phyloP scores from a whole-genome alignment of 2,329 filamentous ascomycete genomes.

The Pestalotiopsis fici region DNA sequence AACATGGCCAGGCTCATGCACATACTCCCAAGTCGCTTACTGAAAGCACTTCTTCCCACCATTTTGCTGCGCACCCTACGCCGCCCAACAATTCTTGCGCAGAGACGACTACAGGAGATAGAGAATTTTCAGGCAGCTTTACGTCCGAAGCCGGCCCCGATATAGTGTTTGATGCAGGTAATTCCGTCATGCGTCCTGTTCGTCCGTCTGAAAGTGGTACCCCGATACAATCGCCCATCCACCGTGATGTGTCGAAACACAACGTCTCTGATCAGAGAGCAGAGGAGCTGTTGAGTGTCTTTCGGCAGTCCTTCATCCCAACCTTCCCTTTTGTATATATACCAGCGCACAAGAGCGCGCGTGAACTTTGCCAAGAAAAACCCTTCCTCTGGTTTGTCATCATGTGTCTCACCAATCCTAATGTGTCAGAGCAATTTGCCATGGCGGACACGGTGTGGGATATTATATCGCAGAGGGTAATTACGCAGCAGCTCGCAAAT shows the following conservation, averaged over 20 bases:
- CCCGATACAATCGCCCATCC: conserved; percentile 9
- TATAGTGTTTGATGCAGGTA: conserved; percentile 16
- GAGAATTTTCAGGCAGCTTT: neutral
- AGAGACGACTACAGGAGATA: neutral
- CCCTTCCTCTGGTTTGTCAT: conserved; percentile 23
- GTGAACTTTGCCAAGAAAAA: conserved; percentile 16
- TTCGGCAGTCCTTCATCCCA: neutral
- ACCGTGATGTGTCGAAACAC: conserved; percentile 16
- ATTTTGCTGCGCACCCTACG: neutral
- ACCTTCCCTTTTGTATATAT: conserved; percentile 20
- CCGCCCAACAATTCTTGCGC: neutral
- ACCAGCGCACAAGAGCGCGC: conserved; percentile 11
- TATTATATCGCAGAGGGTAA: conserved; percentile 19
- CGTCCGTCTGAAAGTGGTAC: neutral
- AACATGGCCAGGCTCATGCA: conserved; percentile 4
- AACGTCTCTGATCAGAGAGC: conserved; percentile 11
- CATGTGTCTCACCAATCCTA: conserved; percentile 14
- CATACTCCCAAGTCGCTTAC: conserved; percentile 6
- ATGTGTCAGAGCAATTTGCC: conserved; percentile 16
- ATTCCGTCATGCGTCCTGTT: conserved; percentile 15
- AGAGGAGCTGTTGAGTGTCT: conserved; percentile 15
- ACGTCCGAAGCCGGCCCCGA: conserved; percentile 12
- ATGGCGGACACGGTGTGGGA: conserved; percentile 19
- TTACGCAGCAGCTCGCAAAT: conserved; percentile 17
- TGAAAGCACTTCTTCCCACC: neutral